Evolutionary conservation across 768 basidiomycete genomes (phyloP).

Genomic region (Boletellus ananas): DNA sequence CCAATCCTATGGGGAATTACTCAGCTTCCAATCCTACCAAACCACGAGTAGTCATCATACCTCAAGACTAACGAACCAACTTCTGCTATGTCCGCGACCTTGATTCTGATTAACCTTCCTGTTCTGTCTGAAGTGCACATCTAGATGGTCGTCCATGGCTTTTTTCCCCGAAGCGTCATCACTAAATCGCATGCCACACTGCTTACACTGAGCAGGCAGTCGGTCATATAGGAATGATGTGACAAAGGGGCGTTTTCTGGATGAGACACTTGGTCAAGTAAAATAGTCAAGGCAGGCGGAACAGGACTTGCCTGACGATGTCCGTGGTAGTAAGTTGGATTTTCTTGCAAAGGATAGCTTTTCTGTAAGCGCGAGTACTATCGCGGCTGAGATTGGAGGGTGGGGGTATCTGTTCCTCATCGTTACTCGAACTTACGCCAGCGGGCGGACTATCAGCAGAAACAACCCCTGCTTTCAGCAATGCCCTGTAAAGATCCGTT

Average conservation of each 20-base stretch:
- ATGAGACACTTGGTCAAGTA: conserved; percentile 20
- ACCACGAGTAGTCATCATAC: conserved; percentile 42
- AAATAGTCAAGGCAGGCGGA: not conserved
- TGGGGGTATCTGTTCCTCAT: conserved; percentile 27
- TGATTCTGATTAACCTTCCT: conserved; percentile 72
- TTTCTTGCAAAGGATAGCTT: conserved; percentile 53
- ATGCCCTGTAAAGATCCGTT: conserved; percentile 57
- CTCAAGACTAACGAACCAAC: conserved; percentile 83
- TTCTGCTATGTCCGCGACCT: conserved; percentile 83
- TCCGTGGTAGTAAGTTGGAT: conserved; percentile 66
- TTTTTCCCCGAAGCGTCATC: conserved; percentile 70
- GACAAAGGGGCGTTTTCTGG: conserved; percentile 49
- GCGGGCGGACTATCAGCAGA: conserved; percentile 50
- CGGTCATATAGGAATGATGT: conserved; percentile 69
- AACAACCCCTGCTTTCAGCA: conserved; percentile 79
- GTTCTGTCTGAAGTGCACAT: conserved; percentile 96
- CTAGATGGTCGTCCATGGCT: conserved; percentile 81
- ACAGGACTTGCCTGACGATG: conserved; percentile 57
- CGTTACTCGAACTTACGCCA: conserved; percentile 39
- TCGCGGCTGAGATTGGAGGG: conserved; percentile 43
- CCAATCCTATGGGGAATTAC: conserved; percentile 69
- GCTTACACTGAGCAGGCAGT: conserved; percentile 82
- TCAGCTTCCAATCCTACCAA: conserved; percentile 12
- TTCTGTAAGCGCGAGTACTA: conserved; percentile 54
- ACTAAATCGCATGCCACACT: conserved; percentile 86